Base-by-base conservation (phyloP, 371 early-diverging fungal genomes). In the Mucor circinelloides region DNA sequence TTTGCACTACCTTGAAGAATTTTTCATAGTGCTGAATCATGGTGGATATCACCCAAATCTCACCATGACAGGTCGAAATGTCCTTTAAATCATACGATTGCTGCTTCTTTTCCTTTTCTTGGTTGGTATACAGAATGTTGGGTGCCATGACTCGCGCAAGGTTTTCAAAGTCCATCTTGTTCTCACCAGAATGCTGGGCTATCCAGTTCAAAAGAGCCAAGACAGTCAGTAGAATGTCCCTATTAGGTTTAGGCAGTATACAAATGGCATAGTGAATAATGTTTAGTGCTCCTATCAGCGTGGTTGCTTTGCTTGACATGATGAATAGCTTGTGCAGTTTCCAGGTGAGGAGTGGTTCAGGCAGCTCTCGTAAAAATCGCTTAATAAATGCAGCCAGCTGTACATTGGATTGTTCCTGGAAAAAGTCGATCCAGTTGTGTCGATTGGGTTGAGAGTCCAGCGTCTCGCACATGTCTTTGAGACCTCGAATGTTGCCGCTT, bases 301-400 rank as follows among this genome's bases (percentile, higher is more conserved):
- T 73, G 15, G 72, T 71, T 9, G 60, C 73, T 17, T 54, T 34
- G 9, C n/a, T 55, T 30, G 68, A 61, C 17, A 54, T 12, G 64
- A 91, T 71, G 68, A 98, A 96, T 19, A 97, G 68, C 12, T 88
- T 85, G 73, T 94, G 87, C 40, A 97, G 79, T 68, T 90, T 89
- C 72, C 88, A 93, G 2, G 97, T 95, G 58, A 98, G 74, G 19
- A 98, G 75, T 1, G 98, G 98, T 40, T 98, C 98, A 0, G 98
- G 97, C 70, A 97, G 69, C 38, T 97, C 95, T 19, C 97, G 87
- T 67, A 97, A 68, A 66, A 95, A 98, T 79, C 91, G 93, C 59
- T 97, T 97, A 63, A 97, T 76, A 56, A 98, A 81, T 1, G 97
- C 97, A 4, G 98, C 97, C 6, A 97, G 80, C 70, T 97, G 97